These are phyloP conservation scores for Russula virescens DNA, from an alignment of 768 basidiomycete genomes.

Conservation along the genomic window DNA sequence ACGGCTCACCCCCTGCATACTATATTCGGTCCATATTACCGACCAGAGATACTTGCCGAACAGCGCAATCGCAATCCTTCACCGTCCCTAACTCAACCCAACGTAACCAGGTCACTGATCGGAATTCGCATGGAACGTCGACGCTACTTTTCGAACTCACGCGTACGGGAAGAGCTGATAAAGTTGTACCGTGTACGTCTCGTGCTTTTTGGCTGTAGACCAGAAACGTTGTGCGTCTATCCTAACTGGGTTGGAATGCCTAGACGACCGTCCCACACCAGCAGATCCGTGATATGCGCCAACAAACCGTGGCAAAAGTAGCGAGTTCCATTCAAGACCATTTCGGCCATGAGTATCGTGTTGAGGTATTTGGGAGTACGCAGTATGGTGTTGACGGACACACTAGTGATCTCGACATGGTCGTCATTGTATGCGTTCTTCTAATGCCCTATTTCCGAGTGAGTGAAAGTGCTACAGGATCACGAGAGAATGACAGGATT, in stretches of 20 bases:
- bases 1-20: conserved; percentile 7
- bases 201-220: not conserved
- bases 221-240: not conserved
- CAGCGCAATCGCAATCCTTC: not conserved
- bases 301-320: conserved; percentile 13
- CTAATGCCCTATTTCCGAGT: not conserved
- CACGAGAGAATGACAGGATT: conserved; percentile 29
- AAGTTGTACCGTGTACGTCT: conserved; percentile 10
- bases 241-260: not conserved
- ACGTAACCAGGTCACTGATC: not conserved
- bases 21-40: conserved; percentile 20
- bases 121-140: conserved; percentile 7
- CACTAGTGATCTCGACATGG: conserved; percentile 47
- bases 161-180: conserved; percentile 7
- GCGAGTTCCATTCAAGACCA: conserved; percentile 1
- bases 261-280: not conserved
- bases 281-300: conserved; percentile 9
- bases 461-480: conserved; percentile 31
- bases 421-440: conserved; percentile 41
- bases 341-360: conserved; percentile 34
- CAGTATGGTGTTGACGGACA: conserved; percentile 40
- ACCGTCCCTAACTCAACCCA: not conserved
- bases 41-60: conserved; percentile 4
- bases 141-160: not conserved
- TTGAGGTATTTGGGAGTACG: conserved; percentile 46